Percentiles rank a stretch among this genome's conserved stretches.
Conservation (phyloP, 306 rosid species). For the Pachyrhizus erosus region DNA sequence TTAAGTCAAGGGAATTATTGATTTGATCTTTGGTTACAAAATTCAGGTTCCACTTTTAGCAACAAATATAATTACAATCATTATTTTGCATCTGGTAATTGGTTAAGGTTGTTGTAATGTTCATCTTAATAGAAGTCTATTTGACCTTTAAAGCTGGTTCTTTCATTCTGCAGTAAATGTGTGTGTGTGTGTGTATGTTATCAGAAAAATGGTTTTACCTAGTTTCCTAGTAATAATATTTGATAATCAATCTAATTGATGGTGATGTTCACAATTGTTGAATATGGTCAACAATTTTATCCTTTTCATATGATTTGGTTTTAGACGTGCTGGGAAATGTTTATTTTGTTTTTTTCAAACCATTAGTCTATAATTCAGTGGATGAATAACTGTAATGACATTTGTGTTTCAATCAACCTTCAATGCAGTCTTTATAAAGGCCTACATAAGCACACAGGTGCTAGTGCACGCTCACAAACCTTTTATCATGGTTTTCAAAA, state of each 20-base stretch:
- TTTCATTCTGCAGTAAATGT: neutral
- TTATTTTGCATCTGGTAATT: slow-evolving; percentile 4
- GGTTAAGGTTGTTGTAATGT: neutral
- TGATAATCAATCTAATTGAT: neutral
- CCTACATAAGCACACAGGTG: neutral
- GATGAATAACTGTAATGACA: slow-evolving; percentile 23
- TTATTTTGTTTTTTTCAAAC: neutral
- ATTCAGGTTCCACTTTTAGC: slow-evolving; percentile 13
- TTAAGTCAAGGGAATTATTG: neutral
- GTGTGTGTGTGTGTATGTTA: neutral
- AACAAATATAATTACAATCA: neutral
- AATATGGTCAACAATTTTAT: neutral
- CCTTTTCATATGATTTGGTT: neutral
- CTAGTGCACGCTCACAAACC: neutral
- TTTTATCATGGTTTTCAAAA: neutral
- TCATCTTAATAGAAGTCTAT: neutral
- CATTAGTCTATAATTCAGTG: neutral
- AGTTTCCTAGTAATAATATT: neutral
- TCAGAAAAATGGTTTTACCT: neutral
- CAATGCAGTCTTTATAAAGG: neutral
- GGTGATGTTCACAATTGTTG: neutral
- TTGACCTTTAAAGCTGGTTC: slow-evolving; percentile 11
- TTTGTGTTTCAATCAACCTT: slow-evolving; percentile 26
- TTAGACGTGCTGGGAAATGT: slow-evolving; percentile 1
- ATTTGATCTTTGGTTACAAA: neutral